Base-by-base conservation (phyloP, 1,284 basidiomycete genomes). In the Porodaedalea pini region DNA sequence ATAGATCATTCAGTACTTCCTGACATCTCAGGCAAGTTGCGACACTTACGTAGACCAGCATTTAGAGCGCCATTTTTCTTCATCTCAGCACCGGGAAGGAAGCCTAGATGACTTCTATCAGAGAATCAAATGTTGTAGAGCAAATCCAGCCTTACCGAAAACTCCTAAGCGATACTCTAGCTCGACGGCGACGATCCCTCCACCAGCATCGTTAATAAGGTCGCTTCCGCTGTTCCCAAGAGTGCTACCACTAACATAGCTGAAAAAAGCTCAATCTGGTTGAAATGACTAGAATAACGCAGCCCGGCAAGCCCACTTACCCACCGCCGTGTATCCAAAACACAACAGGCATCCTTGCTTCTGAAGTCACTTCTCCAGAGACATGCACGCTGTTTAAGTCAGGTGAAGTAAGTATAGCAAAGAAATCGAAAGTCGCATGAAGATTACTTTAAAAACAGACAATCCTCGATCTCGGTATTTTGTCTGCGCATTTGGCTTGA, bases 251-350 rank as follows among this genome's bases (percentile, higher is more conserved):
- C 19, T n/a, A 8, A 40, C 55, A 45, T 55, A 57, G 25, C 44
- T 51, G 31, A 43, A n/a, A 6, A 17, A 27, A 21, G 2, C 10
- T 2, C 6, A 23, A 25, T 25, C 2, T 8, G 11, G 3, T 3
- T n/a, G 44, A 21, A 3, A 5, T 13, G 8, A 25, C 27, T 23
- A 11, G n/a, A 45, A 27, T 8, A 27, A 4, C 21, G 21, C 6
- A 23, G 4, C 8, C 2, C n/a, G n/a, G n/a, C n/a, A 37, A 8
- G 36, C 34, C 19, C 7, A 41, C 59, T 54, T 53, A 68, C 68
- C 67, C 69, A 60, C 71, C 71, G 31, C 72, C 72, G 36, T 73
- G 73, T 25, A 73, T 72, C 66, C 63, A 73, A 13, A 73, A 63
- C 6, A 74, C 39, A 7, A 70, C 68, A 23, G 71, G 70, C 50